Percentiles rank a stretch among this genome's conserved stretches.
Evolutionary conservation across 306 rosid species (phyloP).

Genomic region (Luffa aegyptiaca): DNA sequence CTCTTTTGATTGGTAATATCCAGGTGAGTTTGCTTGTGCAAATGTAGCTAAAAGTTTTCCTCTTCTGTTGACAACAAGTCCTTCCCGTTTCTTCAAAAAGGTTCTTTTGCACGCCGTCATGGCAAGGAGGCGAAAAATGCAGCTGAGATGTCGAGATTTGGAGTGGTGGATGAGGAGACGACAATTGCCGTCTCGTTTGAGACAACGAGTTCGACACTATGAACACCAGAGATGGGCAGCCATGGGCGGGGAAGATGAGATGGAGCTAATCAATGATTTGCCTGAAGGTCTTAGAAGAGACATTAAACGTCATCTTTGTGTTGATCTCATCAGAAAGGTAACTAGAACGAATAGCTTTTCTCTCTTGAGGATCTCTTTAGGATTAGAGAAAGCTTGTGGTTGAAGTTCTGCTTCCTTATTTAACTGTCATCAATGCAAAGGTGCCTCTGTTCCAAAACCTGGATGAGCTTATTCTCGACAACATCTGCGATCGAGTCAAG

Average conservation of each 20-base stretch:
- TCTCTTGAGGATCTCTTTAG: background rate
- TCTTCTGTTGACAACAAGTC: background rate
- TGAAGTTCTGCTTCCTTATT: background rate
- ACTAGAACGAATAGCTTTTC: no score
- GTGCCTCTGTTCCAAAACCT: slow-evolving; percentile 87
- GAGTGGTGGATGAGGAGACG: slow-evolving; percentile 99
- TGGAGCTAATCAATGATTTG: slow-evolving; percentile 79
- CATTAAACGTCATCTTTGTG: slow-evolving; percentile 77
- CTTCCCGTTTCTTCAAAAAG: slow-evolving; percentile 19
- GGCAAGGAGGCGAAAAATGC: slow-evolving; percentile 97
- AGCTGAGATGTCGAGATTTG: slow-evolving; percentile 88
- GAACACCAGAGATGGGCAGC: slow-evolving; percentile 88
- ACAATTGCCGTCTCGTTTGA: slow-evolving; percentile 70
- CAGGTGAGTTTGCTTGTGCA: slow-evolving; percentile 43
- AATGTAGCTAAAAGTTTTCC: slow-evolving; percentile 12
- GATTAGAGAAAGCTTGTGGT: background rate
- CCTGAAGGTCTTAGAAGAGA: slow-evolving; percentile 98
- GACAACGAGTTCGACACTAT: slow-evolving; percentile 80
- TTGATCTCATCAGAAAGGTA: slow-evolving; percentile 85
- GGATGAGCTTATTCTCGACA: slow-evolving; percentile 93
- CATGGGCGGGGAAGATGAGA: slow-evolving; percentile 93
- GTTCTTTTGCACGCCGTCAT: slow-evolving; percentile 89
- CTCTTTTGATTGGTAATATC: slow-evolving; percentile 91
- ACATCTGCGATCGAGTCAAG: slow-evolving; percentile 82
- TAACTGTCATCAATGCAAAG: slow-evolving; percentile 19